Percentiles rank a stretch among this genome's conserved stretches.
These are phyloP conservation scores for Polychaeton citri DNA, from an alignment of 2,329 filamentous ascomycete genomes.

Conservation along the genomic window DNA sequence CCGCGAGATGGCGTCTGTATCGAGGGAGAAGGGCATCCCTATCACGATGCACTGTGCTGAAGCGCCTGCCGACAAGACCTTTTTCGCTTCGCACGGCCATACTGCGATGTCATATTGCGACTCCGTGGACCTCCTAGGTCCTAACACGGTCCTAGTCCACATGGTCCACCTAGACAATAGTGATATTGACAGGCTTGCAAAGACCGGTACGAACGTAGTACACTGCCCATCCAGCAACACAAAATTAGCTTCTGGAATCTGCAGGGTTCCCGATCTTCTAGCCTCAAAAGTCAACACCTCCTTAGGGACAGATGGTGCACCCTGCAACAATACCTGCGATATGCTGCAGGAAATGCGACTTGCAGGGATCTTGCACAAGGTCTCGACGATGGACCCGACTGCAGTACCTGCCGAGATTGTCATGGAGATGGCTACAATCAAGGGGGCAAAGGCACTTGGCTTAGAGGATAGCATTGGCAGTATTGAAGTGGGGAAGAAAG, in stretches of 20 bases:
- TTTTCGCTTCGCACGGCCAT: slow-evolving; percentile 19
- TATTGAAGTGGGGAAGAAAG: slow-evolving; percentile 31
- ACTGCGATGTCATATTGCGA: slow-evolving; percentile 33
- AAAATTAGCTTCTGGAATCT: slow-evolving; percentile 40
- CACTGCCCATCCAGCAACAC: slow-evolving; percentile 40
- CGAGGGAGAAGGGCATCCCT: slow-evolving; percentile 18
- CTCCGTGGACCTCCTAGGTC: slow-evolving; percentile 26
- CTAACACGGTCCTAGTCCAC: slow-evolving; percentile 36
- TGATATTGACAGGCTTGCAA: slow-evolving; percentile 27
- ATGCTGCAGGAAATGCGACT: slow-evolving; percentile 41
- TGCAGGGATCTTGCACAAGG: slow-evolving; percentile 37
- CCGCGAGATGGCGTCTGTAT: slow-evolving; percentile 21
- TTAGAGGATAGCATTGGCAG: slow-evolving; percentile 25
- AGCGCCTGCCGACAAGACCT: slow-evolving; percentile 19
- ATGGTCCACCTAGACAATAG: slow-evolving; percentile 37
- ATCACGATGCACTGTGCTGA: slow-evolving; percentile 29
- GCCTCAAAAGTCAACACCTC: slow-evolving; percentile 31
- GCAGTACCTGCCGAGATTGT: slow-evolving; percentile 32
- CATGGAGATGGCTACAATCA: slow-evolving; percentile 40
- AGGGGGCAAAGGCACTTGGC: slow-evolving; percentile 36
- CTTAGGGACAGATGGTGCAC: slow-evolving; percentile 40
- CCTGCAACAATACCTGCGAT: slow-evolving; percentile 40
- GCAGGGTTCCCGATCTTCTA: slow-evolving; percentile 33
- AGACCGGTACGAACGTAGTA: slow-evolving; percentile 33
- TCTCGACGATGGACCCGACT: slow-evolving; percentile 27